phyloP scores from a whole-genome alignment of 345 rosid genomes.

The Salix caprea region DNA sequence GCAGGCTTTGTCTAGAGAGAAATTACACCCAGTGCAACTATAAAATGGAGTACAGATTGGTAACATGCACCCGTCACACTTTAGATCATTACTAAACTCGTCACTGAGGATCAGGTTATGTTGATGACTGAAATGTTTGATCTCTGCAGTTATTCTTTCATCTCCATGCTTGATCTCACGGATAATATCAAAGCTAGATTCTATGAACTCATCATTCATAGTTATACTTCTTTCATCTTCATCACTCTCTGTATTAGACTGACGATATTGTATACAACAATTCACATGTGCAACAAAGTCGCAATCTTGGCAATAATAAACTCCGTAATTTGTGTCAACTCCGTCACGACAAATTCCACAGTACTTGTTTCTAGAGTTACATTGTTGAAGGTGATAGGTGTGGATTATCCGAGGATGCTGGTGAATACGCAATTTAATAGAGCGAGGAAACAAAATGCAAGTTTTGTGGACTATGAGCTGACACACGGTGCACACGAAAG shows the following conservation, averaged over 20 bases:
- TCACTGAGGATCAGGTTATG: neutral
- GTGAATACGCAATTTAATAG: neutral
- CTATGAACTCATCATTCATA: neutral
- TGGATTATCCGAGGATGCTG: neutral
- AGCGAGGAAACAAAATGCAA: neutral
- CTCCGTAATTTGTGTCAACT: neutral
- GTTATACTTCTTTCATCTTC: too few relatives aligned
- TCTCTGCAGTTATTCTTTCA: neutral
- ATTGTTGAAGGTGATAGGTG: neutral
- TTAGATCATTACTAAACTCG: neutral
- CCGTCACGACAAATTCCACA: slow-evolving; percentile 3
- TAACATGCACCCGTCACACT: neutral
- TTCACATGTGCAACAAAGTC: slow-evolving; percentile 2
- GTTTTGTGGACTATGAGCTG: neutral
- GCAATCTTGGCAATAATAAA: slow-evolving; percentile 3
- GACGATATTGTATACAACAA: neutral
- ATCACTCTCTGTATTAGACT: too few relatives aligned
- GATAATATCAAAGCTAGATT: too few relatives aligned
- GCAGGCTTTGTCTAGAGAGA: slow-evolving; percentile 10
- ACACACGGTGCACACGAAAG: neutral
- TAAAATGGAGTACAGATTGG: neutral
- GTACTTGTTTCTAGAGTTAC: neutral
- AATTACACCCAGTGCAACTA: neutral
- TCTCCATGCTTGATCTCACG: neutral
- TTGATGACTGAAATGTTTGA: slow-evolving; percentile 15